Evolutionary conservation across 2,329 filamentous ascomycete species (phyloP), one percentile per base, ranked within the genome.

Genomic region (Zalaria sp.): DNA sequence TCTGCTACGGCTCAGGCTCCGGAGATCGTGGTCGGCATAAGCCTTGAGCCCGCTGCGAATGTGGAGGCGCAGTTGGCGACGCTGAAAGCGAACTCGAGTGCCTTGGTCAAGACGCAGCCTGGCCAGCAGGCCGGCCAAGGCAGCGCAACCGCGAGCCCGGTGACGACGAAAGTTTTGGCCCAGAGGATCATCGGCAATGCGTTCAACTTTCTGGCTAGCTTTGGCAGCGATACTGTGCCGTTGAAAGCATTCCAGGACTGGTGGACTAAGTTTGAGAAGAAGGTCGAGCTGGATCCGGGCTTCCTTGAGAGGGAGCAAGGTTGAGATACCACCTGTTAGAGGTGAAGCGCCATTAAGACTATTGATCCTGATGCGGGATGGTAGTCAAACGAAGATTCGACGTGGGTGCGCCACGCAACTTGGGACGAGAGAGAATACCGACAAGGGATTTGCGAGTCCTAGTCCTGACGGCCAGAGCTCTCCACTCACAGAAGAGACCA

Each of bases 121-220:
- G 18, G 18, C 18, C 18, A 18, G 18, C 18, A 18, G 18, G 18
- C 18, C 18, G 18, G 45, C 3, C 18, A 18, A 18, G 18, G 18
- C 18, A 18, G 18, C 2, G 7, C 29, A 32, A 32, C 29, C 2
- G 29, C 29, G n/a, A 7, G 7, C n/a, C 47, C 42, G 9, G 47
- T 48, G 3, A 48, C 65, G 37, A 91, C 86, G 0, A 77, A 84
- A 49, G 67, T 86, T 2, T 70, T 98, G 25, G 91, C 91, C 27
- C 87, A 96, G 63, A 72, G 85, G 48, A 95, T 98, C 52, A 96
- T 98, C 53, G 82, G 85, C 53, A 94, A 95, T 61, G 91, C 89
- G 9, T 98, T 96, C 62, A 95, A 98, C 63, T 96, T 94, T 59
- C 68, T 98, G 43, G 79, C 89, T 3, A 83, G 86, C 53, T 96